Percentiles rank a stretch among this genome's conserved stretches.
These are phyloP conservation scores for Glycine tomentella DNA, from an alignment of 306 rosid genomes.

Conservation along the genomic window DNA sequence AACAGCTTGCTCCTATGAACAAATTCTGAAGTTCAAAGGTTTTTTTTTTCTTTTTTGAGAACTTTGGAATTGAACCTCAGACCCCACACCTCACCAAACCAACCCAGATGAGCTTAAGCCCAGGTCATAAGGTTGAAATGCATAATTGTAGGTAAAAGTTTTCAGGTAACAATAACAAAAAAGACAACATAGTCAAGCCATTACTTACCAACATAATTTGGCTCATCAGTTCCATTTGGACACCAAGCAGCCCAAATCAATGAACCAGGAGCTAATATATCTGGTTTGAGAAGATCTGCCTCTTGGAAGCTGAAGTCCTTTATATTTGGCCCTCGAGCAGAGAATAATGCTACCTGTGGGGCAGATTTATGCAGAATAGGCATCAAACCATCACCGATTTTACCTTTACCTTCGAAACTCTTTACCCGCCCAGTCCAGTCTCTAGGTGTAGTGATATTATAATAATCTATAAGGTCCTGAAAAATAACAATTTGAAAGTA, in stretches of 20 bases:
- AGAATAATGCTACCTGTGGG: constrained; percentile 94
- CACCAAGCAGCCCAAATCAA: constrained; percentile 99
- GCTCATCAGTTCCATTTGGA: constrained; percentile 97
- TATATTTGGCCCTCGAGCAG: constrained; percentile 97
- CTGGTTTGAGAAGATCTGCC: constrained; percentile 99
- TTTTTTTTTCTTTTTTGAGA: neutral
- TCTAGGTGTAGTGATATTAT: constrained; percentile 86
- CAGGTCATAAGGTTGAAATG: neutral
- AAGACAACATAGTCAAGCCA: constrained; percentile 31
- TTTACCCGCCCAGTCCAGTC: constrained; percentile 98
- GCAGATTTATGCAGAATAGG: constrained; percentile 97
- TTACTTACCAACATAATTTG: constrained; percentile 79
- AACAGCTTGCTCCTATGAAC: constrained; percentile 17
- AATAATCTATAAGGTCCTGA: constrained; percentile 92
- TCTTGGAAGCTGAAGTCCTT: constrained; percentile 93
- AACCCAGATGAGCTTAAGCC: constrained; percentile 10
- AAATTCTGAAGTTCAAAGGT: neutral
- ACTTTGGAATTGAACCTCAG: neutral
- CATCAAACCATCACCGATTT: constrained; percentile 89
- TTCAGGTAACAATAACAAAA: constrained; percentile 34
- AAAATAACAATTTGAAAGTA: constrained; percentile 44
- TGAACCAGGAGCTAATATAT: constrained; percentile 97
- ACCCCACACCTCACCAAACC: neutral
- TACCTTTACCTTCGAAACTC: constrained; percentile 83
- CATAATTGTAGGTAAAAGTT: neutral